Evolutionary conservation across 371 early-diverging fungal genomes (phyloP).

Genomic region (Apophysomyces sp.): DNA sequence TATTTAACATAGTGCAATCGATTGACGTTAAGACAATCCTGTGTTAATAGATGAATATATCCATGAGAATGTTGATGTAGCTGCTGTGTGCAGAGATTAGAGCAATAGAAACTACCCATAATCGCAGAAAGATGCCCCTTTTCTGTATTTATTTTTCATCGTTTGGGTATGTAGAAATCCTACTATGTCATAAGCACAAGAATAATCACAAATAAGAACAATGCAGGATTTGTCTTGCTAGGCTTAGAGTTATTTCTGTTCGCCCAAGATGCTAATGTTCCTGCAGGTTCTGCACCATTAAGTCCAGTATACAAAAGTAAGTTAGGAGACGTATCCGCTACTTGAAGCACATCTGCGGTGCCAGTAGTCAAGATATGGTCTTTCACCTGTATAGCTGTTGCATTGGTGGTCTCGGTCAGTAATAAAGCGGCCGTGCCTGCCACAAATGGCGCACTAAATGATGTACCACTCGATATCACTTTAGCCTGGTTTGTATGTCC

Average conservation of each 20-base stretch:
- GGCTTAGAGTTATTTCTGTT: neutral
- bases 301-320: neutral
- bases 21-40: too few species aligned
- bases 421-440: conserved; percentile 13
- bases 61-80: too few species aligned
- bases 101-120: too few species aligned
- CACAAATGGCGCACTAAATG: conserved; percentile 14
- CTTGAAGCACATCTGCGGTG: neutral
- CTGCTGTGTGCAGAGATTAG: too few species aligned
- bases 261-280: neutral
- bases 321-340: neutral
- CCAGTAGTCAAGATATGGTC: neutral
- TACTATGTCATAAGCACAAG: neutral
- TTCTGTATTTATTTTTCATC: too few species aligned
- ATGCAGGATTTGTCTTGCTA: neutral
- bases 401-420: neutral
- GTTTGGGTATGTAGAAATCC: too few species aligned
- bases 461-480: conserved; percentile 14
- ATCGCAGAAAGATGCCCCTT: too few species aligned
- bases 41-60: too few species aligned
- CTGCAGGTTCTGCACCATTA: neutral
- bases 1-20: too few species aligned
- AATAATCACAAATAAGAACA: neutral
- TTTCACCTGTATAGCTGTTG: neutral
- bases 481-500: neutral